These are phyloP conservation scores for Rhododendron williamsianum DNA, from an alignment of 148 eudicot genomes.

Conservation along the genomic window DNA sequence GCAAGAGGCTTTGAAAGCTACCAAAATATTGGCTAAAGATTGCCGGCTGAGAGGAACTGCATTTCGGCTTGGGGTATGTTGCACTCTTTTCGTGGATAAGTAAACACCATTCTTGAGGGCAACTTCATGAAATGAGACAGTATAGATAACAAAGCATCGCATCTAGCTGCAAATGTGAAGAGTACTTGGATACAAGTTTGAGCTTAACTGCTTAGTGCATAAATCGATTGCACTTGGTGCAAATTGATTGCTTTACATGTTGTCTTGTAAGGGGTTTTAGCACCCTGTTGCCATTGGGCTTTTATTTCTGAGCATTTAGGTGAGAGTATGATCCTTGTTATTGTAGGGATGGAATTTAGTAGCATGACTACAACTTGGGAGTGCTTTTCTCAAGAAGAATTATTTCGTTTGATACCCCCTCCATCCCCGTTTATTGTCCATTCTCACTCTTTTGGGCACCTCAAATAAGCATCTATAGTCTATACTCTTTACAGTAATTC, in stretches of 20 bases:
- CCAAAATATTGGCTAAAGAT: conserved; percentile 85
- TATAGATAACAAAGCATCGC: not conserved
- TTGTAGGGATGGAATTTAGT: not conserved
- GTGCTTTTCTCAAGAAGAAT: not conserved
- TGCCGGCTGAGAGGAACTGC: conserved; percentile 86
- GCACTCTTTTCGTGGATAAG: not conserved
- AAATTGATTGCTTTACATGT: not conserved
- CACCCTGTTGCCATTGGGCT: not conserved
- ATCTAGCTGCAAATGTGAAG: not conserved
- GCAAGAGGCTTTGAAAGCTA: conserved; percentile 73
- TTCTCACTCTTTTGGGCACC: not conserved
- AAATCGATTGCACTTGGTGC: not conserved
- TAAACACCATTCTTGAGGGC: not conserved
- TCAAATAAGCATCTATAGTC: not conserved
- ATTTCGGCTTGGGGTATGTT: conserved; percentile 86
- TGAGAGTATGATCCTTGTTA: not conserved
- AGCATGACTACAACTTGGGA: not conserved
- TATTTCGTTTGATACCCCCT: not conserved
- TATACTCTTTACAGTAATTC: not conserved
- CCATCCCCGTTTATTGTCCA: not conserved
- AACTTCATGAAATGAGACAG: not conserved
- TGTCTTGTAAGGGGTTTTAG: not conserved
- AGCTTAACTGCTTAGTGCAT: not conserved
- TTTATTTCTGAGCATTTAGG: not conserved
- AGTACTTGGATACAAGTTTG: not conserved